Base-by-base conservation (phyloP, 495 filamentous ascomycete genomes). In the Aspergillus affinis region DNA sequence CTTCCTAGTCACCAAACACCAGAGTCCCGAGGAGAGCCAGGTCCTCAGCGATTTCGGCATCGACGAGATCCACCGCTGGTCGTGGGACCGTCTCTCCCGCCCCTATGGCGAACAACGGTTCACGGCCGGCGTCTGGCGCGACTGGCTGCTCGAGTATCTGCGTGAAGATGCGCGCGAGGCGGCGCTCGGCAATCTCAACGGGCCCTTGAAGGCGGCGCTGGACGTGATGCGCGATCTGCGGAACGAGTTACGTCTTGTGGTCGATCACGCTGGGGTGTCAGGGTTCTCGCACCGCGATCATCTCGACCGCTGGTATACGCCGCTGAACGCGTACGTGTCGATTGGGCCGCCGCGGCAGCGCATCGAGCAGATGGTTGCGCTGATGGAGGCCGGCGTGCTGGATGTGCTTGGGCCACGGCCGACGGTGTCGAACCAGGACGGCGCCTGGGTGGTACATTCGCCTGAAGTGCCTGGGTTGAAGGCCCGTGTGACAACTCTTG, bases 181-280 rank as follows among this genome's bases (percentile, higher is more conserved):
- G 6, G 10, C 36, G 15, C 61, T 66, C 18, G 61, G 61, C 20
- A 66, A 64, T 27, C 26, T 58, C 17, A 32, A 65, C 13, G 65
- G 65, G 4, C 54, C 65, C 6, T 54, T 65, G 13, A 65, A 61
- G 46, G 62, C 65, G 6, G 62, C 62, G 13, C 18, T 60, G 23
- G 62, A 67, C 52, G 59, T 62, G 41, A 36, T 67, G 53, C 62
- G 65, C 26, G 65, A 67, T 49, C 58, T 67, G 19, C 65, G 65
- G 19, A 65, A 64, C 50, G 58, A 67, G 41, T 27, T 65, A 17
- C 59, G 54, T 44, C 54, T 55, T 19, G 46, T 55, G 9, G 54
- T 55, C 12, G 54, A 55, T 20, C 54, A 55, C 18, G 44, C 36
- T 3, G 54, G 54, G 13, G 15, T 55, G 20, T 47, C 36, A 0